Evolutionary conservation across 2,329 filamentous ascomycete genomes (phyloP).

Genomic region (Simplicillium sp.): DNA sequence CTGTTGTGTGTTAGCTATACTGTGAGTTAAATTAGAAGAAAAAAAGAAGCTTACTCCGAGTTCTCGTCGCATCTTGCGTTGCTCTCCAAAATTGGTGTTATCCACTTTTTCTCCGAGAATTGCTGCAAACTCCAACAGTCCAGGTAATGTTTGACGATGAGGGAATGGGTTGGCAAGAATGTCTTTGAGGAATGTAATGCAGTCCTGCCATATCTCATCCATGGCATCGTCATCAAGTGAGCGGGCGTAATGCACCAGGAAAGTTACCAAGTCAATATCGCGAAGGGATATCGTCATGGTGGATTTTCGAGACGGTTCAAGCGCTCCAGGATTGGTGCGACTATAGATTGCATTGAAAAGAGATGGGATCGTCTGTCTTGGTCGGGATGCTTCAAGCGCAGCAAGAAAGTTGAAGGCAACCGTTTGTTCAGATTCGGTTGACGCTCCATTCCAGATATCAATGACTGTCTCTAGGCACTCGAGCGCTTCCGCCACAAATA

Average conservation of each 20-base stretch:
- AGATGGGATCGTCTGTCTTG: slow-evolving; percentile 84
- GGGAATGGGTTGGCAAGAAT: slow-evolving; percentile 89
- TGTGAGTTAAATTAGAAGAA: too few relatives aligned
- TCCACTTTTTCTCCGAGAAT: slow-evolving; percentile 92
- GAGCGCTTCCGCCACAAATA: slow-evolving; percentile 84
- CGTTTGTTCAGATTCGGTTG: slow-evolving; percentile 36
- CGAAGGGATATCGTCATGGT: slow-evolving; percentile 78
- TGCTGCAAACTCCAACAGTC: slow-evolving; percentile 78
- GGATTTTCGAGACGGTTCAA: slow-evolving; percentile 74
- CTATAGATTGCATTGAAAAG: slow-evolving; percentile 96
- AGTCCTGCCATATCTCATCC: slow-evolving; percentile 97
- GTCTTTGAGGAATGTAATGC: slow-evolving; percentile 81
- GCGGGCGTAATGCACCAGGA: slow-evolving; percentile 80
- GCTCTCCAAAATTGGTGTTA: slow-evolving; percentile 95
- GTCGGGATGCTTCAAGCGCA: slow-evolving; percentile 81
- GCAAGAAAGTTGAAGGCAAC: slow-evolving; percentile 81
- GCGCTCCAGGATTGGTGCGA: slow-evolving; percentile 71
- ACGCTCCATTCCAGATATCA: slow-evolving; percentile 63
- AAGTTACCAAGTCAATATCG: slow-evolving; percentile 77
- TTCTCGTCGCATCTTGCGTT: slow-evolving; percentile 83
- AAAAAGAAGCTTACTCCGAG: slow-evolving; percentile 52
- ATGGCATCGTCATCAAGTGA: slow-evolving; percentile 94
- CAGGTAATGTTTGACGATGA: slow-evolving; percentile 81
- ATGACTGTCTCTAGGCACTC: slow-evolving; percentile 91
- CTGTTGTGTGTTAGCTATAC: too few relatives aligned